Conservation (phyloP, 768 basidiomycete species). For the Rhizopogon rudus region DNA sequence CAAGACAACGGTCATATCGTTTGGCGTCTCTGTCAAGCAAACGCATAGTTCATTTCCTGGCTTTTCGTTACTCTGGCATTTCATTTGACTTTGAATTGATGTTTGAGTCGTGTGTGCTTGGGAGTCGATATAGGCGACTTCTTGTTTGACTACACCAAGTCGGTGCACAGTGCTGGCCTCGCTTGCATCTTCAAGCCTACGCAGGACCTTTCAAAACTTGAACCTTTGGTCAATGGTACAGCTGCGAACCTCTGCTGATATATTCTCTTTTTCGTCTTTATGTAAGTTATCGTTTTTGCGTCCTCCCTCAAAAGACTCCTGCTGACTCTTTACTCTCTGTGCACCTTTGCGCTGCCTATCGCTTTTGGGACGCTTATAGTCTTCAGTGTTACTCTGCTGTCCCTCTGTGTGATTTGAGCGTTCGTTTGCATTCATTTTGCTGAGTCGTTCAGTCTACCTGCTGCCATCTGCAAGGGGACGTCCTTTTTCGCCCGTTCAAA, state of each 20-base stretch:
- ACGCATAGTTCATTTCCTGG: slow-evolving; percentile 18
- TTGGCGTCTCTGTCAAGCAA: slow-evolving; percentile 15
- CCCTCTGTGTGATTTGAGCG: slow-evolving; percentile 25
- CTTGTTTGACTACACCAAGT: slow-evolving; percentile 18
- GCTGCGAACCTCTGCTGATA: slow-evolving; percentile 22
- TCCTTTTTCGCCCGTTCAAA: slow-evolving; percentile 23
- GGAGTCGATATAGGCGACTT: slow-evolving; percentile 9
- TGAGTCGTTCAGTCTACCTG: slow-evolving; percentile 14
- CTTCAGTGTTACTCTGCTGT: slow-evolving; percentile 13
- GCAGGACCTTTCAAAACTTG: slow-evolving; percentile 17
- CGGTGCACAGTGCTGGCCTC: slow-evolving; percentile 13
- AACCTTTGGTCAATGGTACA: slow-evolving; percentile 27
- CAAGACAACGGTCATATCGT: slow-evolving; percentile 10
- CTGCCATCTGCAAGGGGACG: slow-evolving; percentile 18
- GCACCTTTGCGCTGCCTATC: slow-evolving; percentile 14
- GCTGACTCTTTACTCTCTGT: slow-evolving; percentile 16
- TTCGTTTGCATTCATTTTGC: slow-evolving; percentile 26
- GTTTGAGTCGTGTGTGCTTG: slow-evolving; percentile 25
- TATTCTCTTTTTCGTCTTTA: slow-evolving; percentile 21
- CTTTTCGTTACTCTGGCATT: slow-evolving; percentile 5
- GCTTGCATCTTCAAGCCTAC: slow-evolving; percentile 13
- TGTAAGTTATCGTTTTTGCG: slow-evolving; percentile 28
- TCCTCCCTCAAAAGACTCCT: slow-evolving; percentile 15
- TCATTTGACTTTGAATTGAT: slow-evolving; percentile 15
- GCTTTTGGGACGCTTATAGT: slow-evolving; percentile 18